Evolutionary conservation across 306 rosid species (phyloP), one percentile per base, ranked within the genome.

Genomic region (Castanospermum australe): DNA sequence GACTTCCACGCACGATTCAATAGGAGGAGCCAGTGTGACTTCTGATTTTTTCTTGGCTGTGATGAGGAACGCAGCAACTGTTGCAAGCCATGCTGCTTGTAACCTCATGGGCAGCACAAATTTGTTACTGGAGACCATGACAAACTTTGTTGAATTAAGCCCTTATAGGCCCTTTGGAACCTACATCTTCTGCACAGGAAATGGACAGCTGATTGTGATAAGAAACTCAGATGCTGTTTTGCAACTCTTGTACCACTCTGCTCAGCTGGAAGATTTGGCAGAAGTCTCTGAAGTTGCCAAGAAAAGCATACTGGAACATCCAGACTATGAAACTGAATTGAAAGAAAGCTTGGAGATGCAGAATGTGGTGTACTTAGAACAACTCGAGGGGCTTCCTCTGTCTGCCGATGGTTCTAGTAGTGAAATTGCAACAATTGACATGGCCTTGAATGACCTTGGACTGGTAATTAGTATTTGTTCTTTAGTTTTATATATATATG

Each of bases 161-260:
- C 94, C 98, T 80, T 95, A 90, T 50, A 89, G 87, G 65, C 96
- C 99, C 17, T 95, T 91, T 50, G 97, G 99, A 15, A 91, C 91
- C 1, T 95, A 76, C 63, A 21, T 91, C 64, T 86, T 91, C 79
- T 85, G 87, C 74, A 86, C 82, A 0, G 94, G 83, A 45, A 72
- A 75, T 41, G 88, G 88, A 17, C 88, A 83, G 41, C 25, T 85
- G 45, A 76, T 89, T 3, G 85, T 81, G 48, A 45, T 91, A 30
- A 79, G 48, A 20, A 90, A 93, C 81, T 85, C 96, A 0, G 87
- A 91, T 39, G 99, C 98, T 0, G 85, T 89, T 78, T 62, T 91
- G 80, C 99, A 95, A 67, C 82, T 90, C 54, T 17, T 95, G 79
- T 88, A 86, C 60, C 87, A 80, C 77, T 70, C 90, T 32, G 84